Percentiles rank a stretch among this genome's conserved stretches.
Evolutionary conservation across 208 protist species (phyloP).

Genomic region (Paratrypanosoma confusum): DNA sequence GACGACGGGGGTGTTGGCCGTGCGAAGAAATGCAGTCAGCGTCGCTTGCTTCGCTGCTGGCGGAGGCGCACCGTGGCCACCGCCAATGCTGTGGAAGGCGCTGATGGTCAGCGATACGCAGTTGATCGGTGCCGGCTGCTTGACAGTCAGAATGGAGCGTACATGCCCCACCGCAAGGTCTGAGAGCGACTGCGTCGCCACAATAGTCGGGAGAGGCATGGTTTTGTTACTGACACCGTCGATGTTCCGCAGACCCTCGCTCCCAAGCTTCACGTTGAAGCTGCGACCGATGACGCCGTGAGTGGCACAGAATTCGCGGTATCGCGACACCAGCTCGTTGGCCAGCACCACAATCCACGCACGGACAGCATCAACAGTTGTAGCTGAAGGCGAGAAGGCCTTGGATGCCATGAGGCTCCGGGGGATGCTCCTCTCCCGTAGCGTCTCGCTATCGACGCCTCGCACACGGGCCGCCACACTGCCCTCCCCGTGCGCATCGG

Average conservation of each 20-base stretch:
- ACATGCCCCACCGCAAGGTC: slow-evolving; percentile 5
- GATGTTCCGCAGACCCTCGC: slow-evolving; percentile 18
- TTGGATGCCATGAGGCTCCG: slow-evolving; percentile 57
- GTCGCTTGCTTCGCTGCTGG: slow-evolving; percentile 6
- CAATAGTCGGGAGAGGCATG: slow-evolving; percentile 17
- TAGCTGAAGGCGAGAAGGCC: slow-evolving; percentile 31
- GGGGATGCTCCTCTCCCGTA: slow-evolving; percentile 25
- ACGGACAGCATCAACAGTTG: slow-evolving; percentile 13
- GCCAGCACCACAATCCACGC: slow-evolving; percentile 59
- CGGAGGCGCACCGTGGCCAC: background rate
- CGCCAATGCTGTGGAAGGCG: slow-evolving; percentile 5
- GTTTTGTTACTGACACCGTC: slow-evolving; percentile 25
- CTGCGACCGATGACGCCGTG: slow-evolving; percentile 22
- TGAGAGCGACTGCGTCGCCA: slow-evolving; percentile 14
- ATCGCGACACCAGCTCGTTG: slow-evolving; percentile 47
- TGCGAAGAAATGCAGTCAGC: slow-evolving; percentile 11
- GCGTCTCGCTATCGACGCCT: slow-evolving; percentile 25
- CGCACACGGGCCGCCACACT: slow-evolving; percentile 14
- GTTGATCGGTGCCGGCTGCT: slow-evolving; percentile 4
- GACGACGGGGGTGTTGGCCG: no score
- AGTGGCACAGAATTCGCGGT: slow-evolving; percentile 25
- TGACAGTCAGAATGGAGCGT: background rate
- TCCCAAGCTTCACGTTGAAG: slow-evolving; percentile 41
- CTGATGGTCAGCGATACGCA: slow-evolving; percentile 15
- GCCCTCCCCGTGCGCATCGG: slow-evolving; percentile 6